phyloP scores from a whole-genome alignment of 1,284 basidiomycete genomes.

The Ganoderma meredithae region DNA sequence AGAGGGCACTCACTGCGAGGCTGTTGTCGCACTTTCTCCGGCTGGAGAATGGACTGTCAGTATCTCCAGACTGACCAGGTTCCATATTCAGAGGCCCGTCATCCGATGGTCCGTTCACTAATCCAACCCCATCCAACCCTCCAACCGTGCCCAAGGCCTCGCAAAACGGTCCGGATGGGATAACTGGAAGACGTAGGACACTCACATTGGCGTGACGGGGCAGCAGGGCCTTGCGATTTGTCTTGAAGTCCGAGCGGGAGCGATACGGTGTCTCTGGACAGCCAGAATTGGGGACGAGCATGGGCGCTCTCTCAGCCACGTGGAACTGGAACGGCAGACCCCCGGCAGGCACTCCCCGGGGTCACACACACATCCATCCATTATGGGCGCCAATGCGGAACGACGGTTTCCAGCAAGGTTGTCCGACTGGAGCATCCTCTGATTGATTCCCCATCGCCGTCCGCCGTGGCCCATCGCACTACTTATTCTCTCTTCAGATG shows the following conservation, averaged over 20 bases:
- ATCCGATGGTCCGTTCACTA: conserved; percentile 36
- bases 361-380: not conserved
- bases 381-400: not conserved
- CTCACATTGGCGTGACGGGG: conserved; percentile 43
- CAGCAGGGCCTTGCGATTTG: conserved; percentile 40
- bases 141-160: conserved; percentile 22
- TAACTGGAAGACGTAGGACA: conserved; percentile 30
- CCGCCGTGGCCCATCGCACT: not conserved
- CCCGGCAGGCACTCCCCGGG: conserved; percentile 19
- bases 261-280: conserved; percentile 32
- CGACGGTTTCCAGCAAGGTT: not conserved
- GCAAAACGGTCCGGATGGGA: conserved; percentile 19
- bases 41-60: conserved; percentile 39
- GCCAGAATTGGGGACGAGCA: conserved; percentile 28
- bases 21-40: conserved; percentile 45
- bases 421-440: not conserved
- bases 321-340: conserved; percentile 16
- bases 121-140: conserved; percentile 40
- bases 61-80: conserved; percentile 19
- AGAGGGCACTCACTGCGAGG: conserved; percentile 42
- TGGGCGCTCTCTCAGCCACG: conserved; percentile 27
- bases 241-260: conserved; percentile 45
- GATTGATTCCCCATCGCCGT: conserved; percentile 9
- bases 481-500: conserved; percentile 42
- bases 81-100: conserved; percentile 26